Evolutionary conservation across 106 monocot species (phyloP), one percentile per base, ranked within the genome.

Genomic region (Allium fistulosum): DNA sequence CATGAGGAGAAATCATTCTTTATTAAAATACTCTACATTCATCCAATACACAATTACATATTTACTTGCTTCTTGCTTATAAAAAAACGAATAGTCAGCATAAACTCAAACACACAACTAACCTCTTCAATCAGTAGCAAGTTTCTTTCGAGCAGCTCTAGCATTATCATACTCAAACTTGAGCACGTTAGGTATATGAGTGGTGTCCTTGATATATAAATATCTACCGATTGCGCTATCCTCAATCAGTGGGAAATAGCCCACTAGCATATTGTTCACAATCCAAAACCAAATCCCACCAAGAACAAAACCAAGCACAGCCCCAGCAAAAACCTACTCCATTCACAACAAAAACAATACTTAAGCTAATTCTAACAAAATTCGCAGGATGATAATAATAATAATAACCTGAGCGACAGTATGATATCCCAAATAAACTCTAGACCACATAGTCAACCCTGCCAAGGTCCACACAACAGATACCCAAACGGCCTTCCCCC

Each of bases 401-500:
- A 4, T 55, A 11, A 55, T n/a, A 22, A 95, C 95, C 91, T 96
- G 95, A 61, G 85, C 80, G 61, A 97, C 70, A 48, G 82, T 82
- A 79, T 97, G 96, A 85, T 97, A 97, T 2, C 97, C 97, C 59
- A 99, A 82, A 71, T 99, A 99, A 57, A 99, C 97, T 66, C 97
- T 80, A 52, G 97, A 99, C 62, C 87, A 90, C 89, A 99, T 77
- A 57, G 92, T 99, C 47, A 99, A 79, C 49, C 89, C 22, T 7
- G 97, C 87, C 7, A 77, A 22, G 13, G 97, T 86, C 97, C 97
- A 99, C 51, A 86, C 69, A 10, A 72, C 17, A 15, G 18, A 8
- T 11, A 87, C 86, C 11, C 83, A 47, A 57, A 80, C 0, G 28
- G 69, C 5, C 72, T 67, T 79, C 12, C 77, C 66, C 9, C 68